Evolutionary conservation across 306 rosid genomes (phyloP).

Genomic region (Vicia sativa): DNA sequence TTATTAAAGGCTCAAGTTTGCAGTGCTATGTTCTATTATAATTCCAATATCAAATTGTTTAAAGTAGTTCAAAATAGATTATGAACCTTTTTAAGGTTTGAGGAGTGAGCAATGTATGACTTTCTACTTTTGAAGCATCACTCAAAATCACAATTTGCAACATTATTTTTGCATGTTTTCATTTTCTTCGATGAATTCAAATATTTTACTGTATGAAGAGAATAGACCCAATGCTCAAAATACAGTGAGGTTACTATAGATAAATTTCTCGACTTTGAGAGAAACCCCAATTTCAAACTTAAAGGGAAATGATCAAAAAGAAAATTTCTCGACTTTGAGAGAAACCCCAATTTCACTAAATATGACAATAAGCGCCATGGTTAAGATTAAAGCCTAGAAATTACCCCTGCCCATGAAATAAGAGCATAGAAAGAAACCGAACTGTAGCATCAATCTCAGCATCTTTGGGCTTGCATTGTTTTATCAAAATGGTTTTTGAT

Average conservation of each 20-base stretch:
- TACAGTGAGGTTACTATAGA: not conserved
- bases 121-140: not conserved
- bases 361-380: not conserved
- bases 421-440: not conserved
- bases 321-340: not conserved
- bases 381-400: not conserved
- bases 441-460: not conserved
- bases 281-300: too few relatives aligned
- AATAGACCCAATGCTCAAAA: too few relatives aligned
- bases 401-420: not conserved
- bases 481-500: not conserved
- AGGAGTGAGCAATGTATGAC: not conserved
- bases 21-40: not conserved
- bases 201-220: too few relatives aligned
- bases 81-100: not conserved
- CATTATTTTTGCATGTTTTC: not conserved
- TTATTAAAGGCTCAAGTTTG: conserved; percentile 10
- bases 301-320: not conserved
- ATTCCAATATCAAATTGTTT: not conserved
- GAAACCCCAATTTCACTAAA: not conserved
- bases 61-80: not conserved
- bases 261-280: too few relatives aligned
- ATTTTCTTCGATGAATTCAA: not conserved
- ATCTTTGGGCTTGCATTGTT: conserved; percentile 7
- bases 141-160: not conserved